Conservation (phyloP, 257 asterid genomes). For the Salvia hispanica region DNA sequence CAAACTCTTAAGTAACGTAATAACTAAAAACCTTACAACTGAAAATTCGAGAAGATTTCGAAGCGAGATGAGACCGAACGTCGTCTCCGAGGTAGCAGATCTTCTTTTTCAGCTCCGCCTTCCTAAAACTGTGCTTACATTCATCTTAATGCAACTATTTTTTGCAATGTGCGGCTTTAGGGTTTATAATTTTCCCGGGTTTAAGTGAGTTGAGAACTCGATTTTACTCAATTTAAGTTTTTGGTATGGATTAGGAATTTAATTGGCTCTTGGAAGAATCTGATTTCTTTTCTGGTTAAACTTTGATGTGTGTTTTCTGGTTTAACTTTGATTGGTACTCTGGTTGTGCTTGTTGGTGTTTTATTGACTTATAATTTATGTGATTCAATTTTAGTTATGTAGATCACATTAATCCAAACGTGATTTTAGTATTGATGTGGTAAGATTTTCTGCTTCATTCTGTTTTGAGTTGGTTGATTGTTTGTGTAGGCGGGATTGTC, state of each 20-base stretch:
- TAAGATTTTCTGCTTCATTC: not conserved
- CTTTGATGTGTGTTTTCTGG: not conserved
- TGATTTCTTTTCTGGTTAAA: not conserved
- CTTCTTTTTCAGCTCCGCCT: constrained; percentile 15
- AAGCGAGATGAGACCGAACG: constrained; percentile 69
- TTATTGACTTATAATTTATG: not conserved
- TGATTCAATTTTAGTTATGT: constrained; percentile 10
- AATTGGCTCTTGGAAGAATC: not conserved
- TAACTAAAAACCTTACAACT: constrained; percentile 30
- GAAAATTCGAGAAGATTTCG: constrained; percentile 45
- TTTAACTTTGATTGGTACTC: not conserved
- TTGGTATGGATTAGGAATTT: constrained; percentile 5
- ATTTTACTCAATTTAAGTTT: constrained; percentile 1
- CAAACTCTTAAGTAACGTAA: constrained; percentile 24
- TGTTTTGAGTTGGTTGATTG: constrained; percentile 30
- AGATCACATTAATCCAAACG: not conserved
- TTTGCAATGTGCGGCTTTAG: constrained; percentile 26
- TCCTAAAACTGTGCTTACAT: constrained; percentile 17
- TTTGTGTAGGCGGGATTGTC: constrained; percentile 71
- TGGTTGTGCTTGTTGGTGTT: not conserved
- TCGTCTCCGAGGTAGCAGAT: constrained; percentile 75
- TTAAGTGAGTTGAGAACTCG: constrained; percentile 26
- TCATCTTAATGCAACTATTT: not conserved
- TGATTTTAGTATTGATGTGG: not conserved
- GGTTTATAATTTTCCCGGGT: constrained; percentile 35